phyloP scores from a whole-genome alignment of 768 basidiomycete species.

The Lentinus brumalis region DNA sequence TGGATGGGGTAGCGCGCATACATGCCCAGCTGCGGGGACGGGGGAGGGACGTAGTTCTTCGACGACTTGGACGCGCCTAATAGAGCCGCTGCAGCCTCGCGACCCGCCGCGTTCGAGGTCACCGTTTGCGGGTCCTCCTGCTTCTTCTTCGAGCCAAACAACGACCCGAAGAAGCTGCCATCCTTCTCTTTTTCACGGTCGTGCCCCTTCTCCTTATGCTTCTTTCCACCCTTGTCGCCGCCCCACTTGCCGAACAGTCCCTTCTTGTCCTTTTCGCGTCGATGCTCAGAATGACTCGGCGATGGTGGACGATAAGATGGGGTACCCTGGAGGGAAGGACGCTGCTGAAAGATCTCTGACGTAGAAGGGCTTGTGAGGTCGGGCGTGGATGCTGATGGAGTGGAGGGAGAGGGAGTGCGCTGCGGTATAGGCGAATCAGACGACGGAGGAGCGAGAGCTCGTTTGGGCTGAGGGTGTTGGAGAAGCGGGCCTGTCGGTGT shows the following conservation, averaged over 20 bases:
- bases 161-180: constrained; percentile 87
- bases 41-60: constrained; percentile 61
- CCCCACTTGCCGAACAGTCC: constrained; percentile 70
- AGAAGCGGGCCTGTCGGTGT: constrained; percentile 30
- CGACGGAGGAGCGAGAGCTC: constrained; percentile 47
- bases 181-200: constrained; percentile 70
- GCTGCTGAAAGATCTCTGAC: constrained; percentile 21
- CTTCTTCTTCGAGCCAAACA: constrained; percentile 89
- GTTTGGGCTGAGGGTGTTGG: constrained; percentile 71
- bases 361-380: constrained; percentile 7
- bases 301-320: constrained; percentile 33
- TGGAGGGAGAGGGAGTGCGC: constrained; percentile 60
- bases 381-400: constrained; percentile 20
- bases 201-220: constrained; percentile 41
- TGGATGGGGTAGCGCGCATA: constrained; percentile 95
- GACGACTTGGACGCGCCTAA: constrained; percentile 84
- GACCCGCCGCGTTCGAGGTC: constrained; percentile 51
- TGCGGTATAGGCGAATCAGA: constrained; percentile 35
- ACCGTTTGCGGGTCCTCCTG: constrained; percentile 61
- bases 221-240: constrained; percentile 67
- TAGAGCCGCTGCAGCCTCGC: constrained; percentile 85
- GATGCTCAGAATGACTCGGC: constrained; percentile 29
- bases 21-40: constrained; percentile 55
- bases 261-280: constrained; percentile 67
- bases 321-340: constrained; percentile 30